A percentile compares a stretch with the other conserved stretches of the same genome.
phyloP scores from a whole-genome alignment of 73 alveolate genomes.

The Symbiodinium pilosum region DNA sequence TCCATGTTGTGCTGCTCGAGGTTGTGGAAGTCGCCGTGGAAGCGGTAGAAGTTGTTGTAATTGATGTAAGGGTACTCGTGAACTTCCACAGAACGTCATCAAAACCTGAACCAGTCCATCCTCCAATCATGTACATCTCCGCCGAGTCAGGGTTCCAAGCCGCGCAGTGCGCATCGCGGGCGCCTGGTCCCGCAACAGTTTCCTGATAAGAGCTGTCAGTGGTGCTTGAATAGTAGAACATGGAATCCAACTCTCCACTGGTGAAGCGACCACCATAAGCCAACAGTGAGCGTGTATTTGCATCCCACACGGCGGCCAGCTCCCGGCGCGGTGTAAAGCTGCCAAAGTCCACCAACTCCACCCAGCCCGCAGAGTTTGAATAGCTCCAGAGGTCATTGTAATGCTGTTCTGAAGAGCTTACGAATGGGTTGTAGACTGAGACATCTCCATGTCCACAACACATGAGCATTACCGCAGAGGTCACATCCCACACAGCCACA shows the following conservation, averaged over 20 bases:
- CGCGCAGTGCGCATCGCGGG: constrained; percentile 4
- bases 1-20: neutral
- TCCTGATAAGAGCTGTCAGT: neutral
- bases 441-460: neutral
- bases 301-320: neutral
- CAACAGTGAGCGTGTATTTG: neutral
- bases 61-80: neutral
- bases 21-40: neutral
- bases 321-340: neutral
- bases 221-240: neutral
- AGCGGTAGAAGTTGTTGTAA: neutral
- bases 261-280: neutral
- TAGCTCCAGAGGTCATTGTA: neutral
- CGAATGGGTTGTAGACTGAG: neutral
- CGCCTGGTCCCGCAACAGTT: neutral
- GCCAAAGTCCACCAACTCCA: neutral
- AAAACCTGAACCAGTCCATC: neutral
- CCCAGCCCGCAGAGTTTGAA: neutral
- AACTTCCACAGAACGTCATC: neutral
- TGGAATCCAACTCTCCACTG: neutral
- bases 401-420: neutral
- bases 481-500: neutral
- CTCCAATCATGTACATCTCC: neutral
- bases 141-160: neutral
- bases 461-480: neutral